phyloP scores from a whole-genome alignment of 1,284 basidiomycete species.

The Jaminaea rosea region DNA sequence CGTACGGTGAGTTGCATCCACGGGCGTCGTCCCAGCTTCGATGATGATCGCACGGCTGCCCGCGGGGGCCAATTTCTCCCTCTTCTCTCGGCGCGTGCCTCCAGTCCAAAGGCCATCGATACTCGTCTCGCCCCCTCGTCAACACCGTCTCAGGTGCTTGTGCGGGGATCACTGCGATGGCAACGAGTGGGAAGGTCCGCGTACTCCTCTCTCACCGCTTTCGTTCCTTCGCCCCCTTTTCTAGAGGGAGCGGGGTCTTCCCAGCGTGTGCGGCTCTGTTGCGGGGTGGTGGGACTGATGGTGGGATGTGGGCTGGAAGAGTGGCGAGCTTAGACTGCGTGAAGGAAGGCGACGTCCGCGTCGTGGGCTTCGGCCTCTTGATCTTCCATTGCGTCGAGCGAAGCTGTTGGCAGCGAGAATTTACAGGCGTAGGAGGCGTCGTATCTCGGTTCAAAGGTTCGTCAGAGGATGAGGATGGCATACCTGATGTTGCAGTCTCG shows the following conservation, averaged over 20 bases:
- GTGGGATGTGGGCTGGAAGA: neutral
- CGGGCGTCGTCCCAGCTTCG: neutral
- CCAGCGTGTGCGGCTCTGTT: neutral
- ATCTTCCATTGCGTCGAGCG: neutral
- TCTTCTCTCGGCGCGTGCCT: no score
- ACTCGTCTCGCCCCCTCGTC: conserved; percentile 23
- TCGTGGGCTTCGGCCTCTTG: neutral
- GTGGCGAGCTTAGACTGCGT: neutral
- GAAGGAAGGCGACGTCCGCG: neutral
- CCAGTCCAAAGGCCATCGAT: conserved; percentile 43
- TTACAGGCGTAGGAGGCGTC: no score
- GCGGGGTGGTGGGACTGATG: neutral
- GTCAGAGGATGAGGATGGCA: neutral
- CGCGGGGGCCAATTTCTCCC: neutral
- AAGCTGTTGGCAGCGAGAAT: no score
- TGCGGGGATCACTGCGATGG: conserved; percentile 2
- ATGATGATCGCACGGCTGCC: neutral
- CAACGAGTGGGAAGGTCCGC: conserved; percentile 45
- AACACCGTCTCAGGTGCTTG: neutral
- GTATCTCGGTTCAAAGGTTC: neutral
- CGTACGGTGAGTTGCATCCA: neutral
- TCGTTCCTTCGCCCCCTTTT: neutral
- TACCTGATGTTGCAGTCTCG: no score
- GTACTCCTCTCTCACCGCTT: conserved; percentile 1
- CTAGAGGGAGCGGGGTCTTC: neutral